Conservation (phyloP, 73 alveolate genomes). For the Paramecium caudatum region DNA sequence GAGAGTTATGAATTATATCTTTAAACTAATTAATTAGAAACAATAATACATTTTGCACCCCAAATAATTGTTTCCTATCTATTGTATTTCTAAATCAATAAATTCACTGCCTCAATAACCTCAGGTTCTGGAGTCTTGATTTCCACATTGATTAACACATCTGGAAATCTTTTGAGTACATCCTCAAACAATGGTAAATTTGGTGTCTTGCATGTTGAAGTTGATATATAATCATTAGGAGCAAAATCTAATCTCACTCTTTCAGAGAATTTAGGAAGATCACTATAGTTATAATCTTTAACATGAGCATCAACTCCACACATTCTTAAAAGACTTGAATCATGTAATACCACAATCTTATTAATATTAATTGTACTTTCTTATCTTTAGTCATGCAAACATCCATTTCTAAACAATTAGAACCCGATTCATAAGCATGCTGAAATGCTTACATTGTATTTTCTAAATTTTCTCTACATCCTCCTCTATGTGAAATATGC, state of each 20-base stretch:
- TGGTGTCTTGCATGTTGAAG: constrained; percentile 29
- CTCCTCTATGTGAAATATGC: constrained; percentile 73
- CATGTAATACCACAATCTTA: constrained; percentile 70
- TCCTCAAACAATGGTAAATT: constrained; percentile 69
- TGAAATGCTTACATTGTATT: constrained; percentile 72
- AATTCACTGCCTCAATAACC: constrained; percentile 21
- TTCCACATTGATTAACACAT: constrained; percentile 61
- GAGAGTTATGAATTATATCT: background rate
- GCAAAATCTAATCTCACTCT: constrained; percentile 69
- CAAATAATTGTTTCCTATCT: constrained; percentile 69
- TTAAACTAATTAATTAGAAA: background rate
- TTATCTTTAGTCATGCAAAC: constrained; percentile 75
- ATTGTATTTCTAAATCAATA: constrained; percentile 21
- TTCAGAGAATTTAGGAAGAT: constrained; percentile 64
- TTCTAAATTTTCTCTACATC: constrained; percentile 70
- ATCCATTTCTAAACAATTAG: constrained; percentile 73
- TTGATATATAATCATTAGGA: constrained; percentile 57
- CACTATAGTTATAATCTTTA: constrained; percentile 66
- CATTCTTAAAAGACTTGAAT: constrained; percentile 54
- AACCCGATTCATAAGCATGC: constrained; percentile 62
- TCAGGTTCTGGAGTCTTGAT: constrained; percentile 68
- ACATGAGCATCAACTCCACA: constrained; percentile 61
- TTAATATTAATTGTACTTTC: background rate
- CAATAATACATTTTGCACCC: constrained; percentile 52
- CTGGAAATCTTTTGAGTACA: constrained; percentile 54